A percentile compares a stretch with the other conserved stretches of the same genome.
Conservation (phyloP, 1,284 basidiomycete genomes). For the Cutaneotrichosporon cutaneum region DNA sequence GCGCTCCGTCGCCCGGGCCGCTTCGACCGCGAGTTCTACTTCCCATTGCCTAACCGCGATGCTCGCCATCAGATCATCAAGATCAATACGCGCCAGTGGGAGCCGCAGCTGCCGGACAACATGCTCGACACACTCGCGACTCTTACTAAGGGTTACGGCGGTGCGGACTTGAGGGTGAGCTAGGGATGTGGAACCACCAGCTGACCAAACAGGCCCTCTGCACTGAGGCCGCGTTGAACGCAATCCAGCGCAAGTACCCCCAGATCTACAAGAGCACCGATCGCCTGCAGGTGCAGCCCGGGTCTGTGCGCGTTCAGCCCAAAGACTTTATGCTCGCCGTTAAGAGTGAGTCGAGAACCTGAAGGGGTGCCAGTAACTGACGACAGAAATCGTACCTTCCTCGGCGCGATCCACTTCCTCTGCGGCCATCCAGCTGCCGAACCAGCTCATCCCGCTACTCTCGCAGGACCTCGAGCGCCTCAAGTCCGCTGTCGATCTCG, state of each 20-base stretch:
- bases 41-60: slow-evolving; percentile 80
- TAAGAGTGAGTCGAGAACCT: slow-evolving; percentile 67
- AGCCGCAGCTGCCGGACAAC: slow-evolving; percentile 69
- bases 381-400: slow-evolving; percentile 82
- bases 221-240: slow-evolving; percentile 95
- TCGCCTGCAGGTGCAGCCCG: slow-evolving; percentile 78
- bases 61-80: slow-evolving; percentile 84
- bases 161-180: slow-evolving; percentile 88
- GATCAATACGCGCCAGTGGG: slow-evolving; percentile 92
- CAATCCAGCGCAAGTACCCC: slow-evolving; percentile 92
- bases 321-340: slow-evolving; percentile 98
- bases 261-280: slow-evolving; percentile 95
- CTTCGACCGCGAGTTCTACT: slow-evolving; percentile 98
- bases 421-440: slow-evolving; percentile 76
- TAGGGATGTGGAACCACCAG: not conserved
- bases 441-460: slow-evolving; percentile 81
- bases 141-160: slow-evolving; percentile 96
- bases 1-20: slow-evolving; percentile 90
- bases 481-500: slow-evolving; percentile 66
- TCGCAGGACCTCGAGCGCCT: slow-evolving; percentile 67
- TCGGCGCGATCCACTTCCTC: slow-evolving; percentile 88
- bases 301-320: slow-evolving; percentile 79
- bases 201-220: slow-evolving; percentile 68
- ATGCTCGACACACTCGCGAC: slow-evolving; percentile 73
- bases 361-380: slow-evolving; percentile 4